phyloP scores from a whole-genome alignment of 2,329 filamentous ascomycete genomes.

The Curvularia sp. region DNA sequence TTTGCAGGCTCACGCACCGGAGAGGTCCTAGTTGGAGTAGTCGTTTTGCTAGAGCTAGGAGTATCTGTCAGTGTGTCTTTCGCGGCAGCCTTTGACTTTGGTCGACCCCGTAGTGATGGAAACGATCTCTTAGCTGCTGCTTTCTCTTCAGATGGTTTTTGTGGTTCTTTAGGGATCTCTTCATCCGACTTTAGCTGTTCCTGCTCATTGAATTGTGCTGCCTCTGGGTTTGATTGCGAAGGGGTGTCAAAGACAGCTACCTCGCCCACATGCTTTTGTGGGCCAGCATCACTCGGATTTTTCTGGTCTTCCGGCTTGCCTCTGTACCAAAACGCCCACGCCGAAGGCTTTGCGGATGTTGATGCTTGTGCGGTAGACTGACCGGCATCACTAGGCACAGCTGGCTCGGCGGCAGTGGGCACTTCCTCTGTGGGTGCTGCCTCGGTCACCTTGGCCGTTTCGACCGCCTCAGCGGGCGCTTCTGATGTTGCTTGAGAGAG shows the following conservation, averaged over 20 bases:
- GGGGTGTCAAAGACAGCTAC: conserved; percentile 60
- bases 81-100: conserved; percentile 32
- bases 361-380: conserved; percentile 28
- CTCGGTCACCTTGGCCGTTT: conserved; percentile 3
- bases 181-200: conserved; percentile 30
- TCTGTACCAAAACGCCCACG: conserved; percentile 83
- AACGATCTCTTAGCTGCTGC: conserved; percentile 39
- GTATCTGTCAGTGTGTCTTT: conserved; percentile 31
- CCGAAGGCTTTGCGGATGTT: conserved; percentile 62
- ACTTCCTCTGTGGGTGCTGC: conserved; percentile 10
- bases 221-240: conserved; percentile 59
- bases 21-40: conserved; percentile 39
- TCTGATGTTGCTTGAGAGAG: conserved; percentile 13
- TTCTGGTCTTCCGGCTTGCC: conserved; percentile 60
- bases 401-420: conserved; percentile 9
- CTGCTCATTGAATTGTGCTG: conserved; percentile 60
- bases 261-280: conserved; percentile 62
- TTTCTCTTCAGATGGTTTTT: conserved; percentile 28
- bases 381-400: conserved; percentile 17
- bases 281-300: conserved; percentile 64
- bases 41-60: conserved; percentile 50
- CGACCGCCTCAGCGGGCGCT: background rate
- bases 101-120: conserved; percentile 41
- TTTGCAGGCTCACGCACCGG: conserved; percentile 38
- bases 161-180: conserved; percentile 28